Evolutionary conservation across 768 basidiomycete genomes (phyloP).

Genomic region (Ramaria rubella): DNA sequence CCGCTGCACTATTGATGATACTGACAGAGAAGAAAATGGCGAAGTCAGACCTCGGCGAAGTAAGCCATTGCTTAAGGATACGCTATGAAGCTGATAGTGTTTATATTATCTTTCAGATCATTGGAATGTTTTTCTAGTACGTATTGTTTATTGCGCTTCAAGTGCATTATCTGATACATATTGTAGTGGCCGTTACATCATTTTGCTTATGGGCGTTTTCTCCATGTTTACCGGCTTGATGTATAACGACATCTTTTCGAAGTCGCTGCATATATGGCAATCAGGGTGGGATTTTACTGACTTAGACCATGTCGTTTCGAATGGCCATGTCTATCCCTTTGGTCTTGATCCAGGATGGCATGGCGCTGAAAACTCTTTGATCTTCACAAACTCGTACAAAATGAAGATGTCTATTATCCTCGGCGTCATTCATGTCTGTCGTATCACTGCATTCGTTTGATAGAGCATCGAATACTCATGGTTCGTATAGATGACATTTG

Average conservation of each 20-base stretch:
- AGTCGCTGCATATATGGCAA: conserved; percentile 76
- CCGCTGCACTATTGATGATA: conserved; percentile 80
- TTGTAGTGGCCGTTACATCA: conserved; percentile 91
- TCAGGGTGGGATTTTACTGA: conserved; percentile 83
- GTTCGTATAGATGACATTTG: conserved; percentile 86
- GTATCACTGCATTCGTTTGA: conserved; percentile 3
- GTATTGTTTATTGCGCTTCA: conserved; percentile 31
- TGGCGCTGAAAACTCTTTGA: conserved; percentile 80
- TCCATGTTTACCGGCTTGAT: conserved; percentile 95
- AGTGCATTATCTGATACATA: neutral
- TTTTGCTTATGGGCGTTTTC: conserved; percentile 95
- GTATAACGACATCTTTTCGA: conserved; percentile 99
- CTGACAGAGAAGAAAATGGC: conserved; percentile 73
- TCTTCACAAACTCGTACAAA: conserved; percentile 98
- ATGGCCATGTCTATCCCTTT: conserved; percentile 78
- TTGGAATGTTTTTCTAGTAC: conserved; percentile 88
- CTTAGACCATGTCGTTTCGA: conserved; percentile 39
- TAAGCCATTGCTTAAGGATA: conserved; percentile 25
- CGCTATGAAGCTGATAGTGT: neutral
- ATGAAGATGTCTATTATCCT: conserved; percentile 99
- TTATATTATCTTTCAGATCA: conserved; percentile 43
- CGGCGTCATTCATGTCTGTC: conserved; percentile 88
- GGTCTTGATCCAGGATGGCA: conserved; percentile 97
- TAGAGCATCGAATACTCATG: no score
- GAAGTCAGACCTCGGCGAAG: conserved; percentile 70